phyloP scores from a whole-genome alignment of 345 rosid species.

The Citrus maxima region DNA sequence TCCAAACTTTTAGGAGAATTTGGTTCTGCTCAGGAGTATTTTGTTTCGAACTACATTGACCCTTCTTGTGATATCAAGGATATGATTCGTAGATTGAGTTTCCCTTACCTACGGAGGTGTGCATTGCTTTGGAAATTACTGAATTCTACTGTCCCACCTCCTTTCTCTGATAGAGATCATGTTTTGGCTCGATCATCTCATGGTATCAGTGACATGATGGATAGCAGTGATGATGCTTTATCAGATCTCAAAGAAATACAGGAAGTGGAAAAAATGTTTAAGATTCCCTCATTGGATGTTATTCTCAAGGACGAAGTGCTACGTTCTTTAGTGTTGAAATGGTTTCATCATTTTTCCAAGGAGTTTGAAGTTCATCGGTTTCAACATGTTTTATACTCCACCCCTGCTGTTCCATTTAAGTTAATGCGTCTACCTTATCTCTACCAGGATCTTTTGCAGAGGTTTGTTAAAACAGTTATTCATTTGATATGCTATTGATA shows the following conservation, averaged over 20 bases:
- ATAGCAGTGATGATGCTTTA: constrained; percentile 23
- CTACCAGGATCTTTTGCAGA: constrained; percentile 78
- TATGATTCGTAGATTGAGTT: constrained; percentile 54
- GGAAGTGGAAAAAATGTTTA: constrained; percentile 70
- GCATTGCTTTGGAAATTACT: constrained; percentile 84
- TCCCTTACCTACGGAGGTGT: constrained; percentile 92
- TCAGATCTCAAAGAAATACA: constrained; percentile 59
- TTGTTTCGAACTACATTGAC: constrained; percentile 48
- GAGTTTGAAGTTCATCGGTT: constrained; percentile 35
- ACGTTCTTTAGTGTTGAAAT: constrained; percentile 45
- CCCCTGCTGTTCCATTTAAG: constrained; percentile 75
- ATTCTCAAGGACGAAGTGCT: constrained; percentile 50
- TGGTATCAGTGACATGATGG: constrained; percentile 33
- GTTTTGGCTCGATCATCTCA: constrained; percentile 29
- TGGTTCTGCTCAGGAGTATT: constrained; percentile 44
- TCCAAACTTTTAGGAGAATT: constrained; percentile 43
- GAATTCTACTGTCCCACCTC: constrained; percentile 48
- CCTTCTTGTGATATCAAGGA: constrained; percentile 44
- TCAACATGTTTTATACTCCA: constrained; percentile 35
- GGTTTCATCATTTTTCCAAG: constrained; percentile 63
- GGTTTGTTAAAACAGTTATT: constrained; percentile 44
- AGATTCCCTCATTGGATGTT: constrained; percentile 60
- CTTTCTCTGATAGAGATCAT: constrained; percentile 41
- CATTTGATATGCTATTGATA: constrained; percentile 10
- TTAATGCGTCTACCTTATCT: constrained; percentile 77